Evolutionary conservation across 148 eudicot genomes (phyloP).

Genomic region (Silene conica): DNA sequence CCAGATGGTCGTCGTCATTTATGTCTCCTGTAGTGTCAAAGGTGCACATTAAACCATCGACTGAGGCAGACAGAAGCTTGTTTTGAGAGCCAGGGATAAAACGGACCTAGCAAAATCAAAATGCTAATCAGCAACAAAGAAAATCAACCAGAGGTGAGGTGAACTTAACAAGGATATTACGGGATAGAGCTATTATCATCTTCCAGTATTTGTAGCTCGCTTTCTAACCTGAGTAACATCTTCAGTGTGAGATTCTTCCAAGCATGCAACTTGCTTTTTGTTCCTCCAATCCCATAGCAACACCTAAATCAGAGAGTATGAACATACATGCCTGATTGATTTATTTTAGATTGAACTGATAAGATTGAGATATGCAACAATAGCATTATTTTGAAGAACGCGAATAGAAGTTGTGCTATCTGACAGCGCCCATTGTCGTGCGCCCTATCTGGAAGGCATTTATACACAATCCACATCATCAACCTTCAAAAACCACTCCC

Average conservation of each 20-base stretch:
- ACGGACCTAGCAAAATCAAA: conserved; percentile 50
- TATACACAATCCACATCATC: neutral
- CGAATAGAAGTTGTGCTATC: neutral
- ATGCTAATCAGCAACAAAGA: conserved; percentile 1
- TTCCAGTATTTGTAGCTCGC: neutral
- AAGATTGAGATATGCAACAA: neutral
- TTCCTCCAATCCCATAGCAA: conserved; percentile 94
- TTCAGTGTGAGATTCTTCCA: conserved; percentile 93
- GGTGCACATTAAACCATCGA: conserved; percentile 88
- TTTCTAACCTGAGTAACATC: conserved; percentile 88
- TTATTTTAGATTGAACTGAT: neutral
- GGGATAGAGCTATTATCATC: neutral
- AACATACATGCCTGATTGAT: neutral
- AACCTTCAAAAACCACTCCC: neutral
- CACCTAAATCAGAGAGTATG: conserved; percentile 37
- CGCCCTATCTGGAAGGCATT: neutral
- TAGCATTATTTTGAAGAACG: neutral
- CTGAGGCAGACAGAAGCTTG: conserved; percentile 90
- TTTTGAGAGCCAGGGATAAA: conserved; percentile 70
- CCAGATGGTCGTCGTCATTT: conserved; percentile 83
- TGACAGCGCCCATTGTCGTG: neutral
- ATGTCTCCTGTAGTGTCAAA: conserved; percentile 80
- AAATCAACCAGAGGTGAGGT: neutral
- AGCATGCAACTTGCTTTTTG: conserved; percentile 77
- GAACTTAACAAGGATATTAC: neutral